A percentile compares a stretch with the other conserved stretches of the same genome.
These are phyloP conservation scores for Gyromitra esculenta DNA, from an alignment of 2,329 filamentous ascomycete genomes.

Conservation along the genomic window DNA sequence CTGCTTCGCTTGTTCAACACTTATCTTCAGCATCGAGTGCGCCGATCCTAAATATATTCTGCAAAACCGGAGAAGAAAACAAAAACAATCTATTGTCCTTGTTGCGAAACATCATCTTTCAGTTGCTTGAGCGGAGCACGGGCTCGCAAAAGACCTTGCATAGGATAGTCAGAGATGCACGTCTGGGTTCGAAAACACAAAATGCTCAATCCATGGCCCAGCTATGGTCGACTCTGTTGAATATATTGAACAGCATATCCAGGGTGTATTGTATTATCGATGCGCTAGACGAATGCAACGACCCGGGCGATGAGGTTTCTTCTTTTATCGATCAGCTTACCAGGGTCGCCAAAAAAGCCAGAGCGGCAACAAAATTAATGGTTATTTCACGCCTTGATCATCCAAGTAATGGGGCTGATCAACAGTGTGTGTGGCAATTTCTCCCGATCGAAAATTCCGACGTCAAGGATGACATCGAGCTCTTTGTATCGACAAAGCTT, in stretches of 20 bases:
- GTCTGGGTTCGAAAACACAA: constrained; percentile 38
- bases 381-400: constrained; percentile 25
- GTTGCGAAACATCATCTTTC: constrained; percentile 36
- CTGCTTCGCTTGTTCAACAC: constrained; percentile 24
- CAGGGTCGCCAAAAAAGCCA: neutral
- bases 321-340: constrained; percentile 17
- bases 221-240: constrained; percentile 14
- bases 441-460: constrained; percentile 5
- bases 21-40: neutral
- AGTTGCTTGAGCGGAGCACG: constrained; percentile 14
- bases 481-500: constrained; percentile 11
- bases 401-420: neutral
- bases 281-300: constrained; percentile 34
- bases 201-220: constrained; percentile 25
- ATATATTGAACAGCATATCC: constrained; percentile 3
- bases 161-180: constrained; percentile 9
- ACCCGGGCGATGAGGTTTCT: constrained; percentile 5
- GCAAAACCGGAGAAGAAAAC: constrained; percentile 32
- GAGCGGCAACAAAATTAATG: neutral
- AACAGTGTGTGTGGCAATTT: neutral
- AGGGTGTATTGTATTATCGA: constrained; percentile 30
- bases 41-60: constrained; percentile 18
- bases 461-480: constrained; percentile 26
- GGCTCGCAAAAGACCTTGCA: constrained; percentile 19
- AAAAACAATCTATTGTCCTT: constrained; percentile 32